Evolutionary conservation across 1,284 basidiomycete species (phyloP), one percentile per base, ranked within the genome.

Genomic region (Ganoderma meredithae): DNA sequence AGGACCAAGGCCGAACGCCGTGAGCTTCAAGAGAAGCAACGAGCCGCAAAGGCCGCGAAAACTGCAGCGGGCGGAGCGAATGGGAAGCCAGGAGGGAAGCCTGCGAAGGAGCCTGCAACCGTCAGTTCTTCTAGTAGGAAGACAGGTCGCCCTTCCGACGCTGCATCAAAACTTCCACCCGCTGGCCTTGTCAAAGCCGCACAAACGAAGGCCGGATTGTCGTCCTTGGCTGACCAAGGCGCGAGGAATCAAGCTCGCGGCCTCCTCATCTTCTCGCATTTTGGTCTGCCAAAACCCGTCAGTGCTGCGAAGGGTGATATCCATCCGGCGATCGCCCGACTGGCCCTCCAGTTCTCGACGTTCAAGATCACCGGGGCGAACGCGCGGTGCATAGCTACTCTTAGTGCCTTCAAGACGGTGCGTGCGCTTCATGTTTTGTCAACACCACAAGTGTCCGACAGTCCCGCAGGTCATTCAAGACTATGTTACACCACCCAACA

Each of bases 321-420:
- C 73, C 90, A 98, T 81, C 94, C 93, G 74, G 85, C 88, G 33
- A 89, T 96, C 76, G 80, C 93, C 70, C 85, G 91, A 64, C 87
- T 96, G 31, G 95, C 91, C 19, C 82, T 96, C 27, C 89, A 94
- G 71, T 96, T 95, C 79, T 88, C 92, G 7, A 90, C 93, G 72
- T 96, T 96, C 83, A 91, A 90, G 77, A 93, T 96, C 73, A 91
- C 89, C 55, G 95, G 95, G 22, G 92, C 94, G 22, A 96, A 96
- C 80, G 95, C 95, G 13, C 84, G 95, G 67, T 95, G 94, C 79
- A 95, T 96, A 63, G 93, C 94, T n/a, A 95, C 93, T 65, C 80
- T 96, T 69, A 90, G 87, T 47, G 90, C 92, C 4, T 94, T 96
- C 81, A 95, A 95, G 82, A 90, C 88, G 40, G 95, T 95, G 73